Percentiles rank a stretch among this genome's conserved stretches.
Evolutionary conservation across 306 rosid species (phyloP).

Genomic region (Acacia melanoxylon): DNA sequence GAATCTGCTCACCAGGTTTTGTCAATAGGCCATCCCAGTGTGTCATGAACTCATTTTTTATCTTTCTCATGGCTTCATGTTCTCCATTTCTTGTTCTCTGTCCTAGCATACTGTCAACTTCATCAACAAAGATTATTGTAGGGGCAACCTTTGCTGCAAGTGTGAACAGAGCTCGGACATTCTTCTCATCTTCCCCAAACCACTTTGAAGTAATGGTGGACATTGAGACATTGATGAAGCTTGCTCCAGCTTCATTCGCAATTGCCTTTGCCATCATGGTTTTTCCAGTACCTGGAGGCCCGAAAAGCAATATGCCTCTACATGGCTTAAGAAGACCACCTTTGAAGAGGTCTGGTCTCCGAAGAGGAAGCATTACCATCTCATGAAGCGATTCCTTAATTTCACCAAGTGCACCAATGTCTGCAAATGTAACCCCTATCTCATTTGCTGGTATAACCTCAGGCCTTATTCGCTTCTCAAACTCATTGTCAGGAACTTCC

Average conservation of each 20-base stretch:
- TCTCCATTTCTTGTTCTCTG: constrained; percentile 68
- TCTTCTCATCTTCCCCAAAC: constrained; percentile 79
- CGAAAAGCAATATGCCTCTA: constrained; percentile 67
- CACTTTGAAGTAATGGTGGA: constrained; percentile 74
- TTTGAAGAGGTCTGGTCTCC: constrained; percentile 73
- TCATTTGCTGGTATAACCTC: constrained; percentile 66
- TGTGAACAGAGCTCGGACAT: constrained; percentile 64
- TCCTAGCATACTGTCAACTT: constrained; percentile 80
- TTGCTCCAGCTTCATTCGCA: constrained; percentile 70
- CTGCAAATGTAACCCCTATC: constrained; percentile 71
- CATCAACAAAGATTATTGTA: constrained; percentile 67
- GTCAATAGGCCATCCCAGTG: constrained; percentile 79
- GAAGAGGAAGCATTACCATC: constrained; percentile 67
- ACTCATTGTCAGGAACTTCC: constrained; percentile 73
- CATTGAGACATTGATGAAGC: constrained; percentile 71
- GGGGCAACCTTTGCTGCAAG: constrained; percentile 80
- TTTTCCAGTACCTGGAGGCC: constrained; percentile 77
- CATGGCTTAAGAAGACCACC: constrained; percentile 85
- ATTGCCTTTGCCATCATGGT: constrained; percentile 79
- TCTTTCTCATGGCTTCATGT: constrained; percentile 74
- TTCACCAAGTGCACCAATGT: constrained; percentile 62
- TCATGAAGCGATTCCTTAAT: constrained; percentile 69
- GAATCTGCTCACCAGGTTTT: constrained; percentile 56
- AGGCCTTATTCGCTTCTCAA: constrained; percentile 68
- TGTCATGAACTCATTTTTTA: constrained; percentile 70